A percentile compares a stretch with the other conserved stretches of the same genome.
Evolutionary conservation across 192 early-diverging fungal species (phyloP).

Genomic region (Backusella morwellensis): DNA sequence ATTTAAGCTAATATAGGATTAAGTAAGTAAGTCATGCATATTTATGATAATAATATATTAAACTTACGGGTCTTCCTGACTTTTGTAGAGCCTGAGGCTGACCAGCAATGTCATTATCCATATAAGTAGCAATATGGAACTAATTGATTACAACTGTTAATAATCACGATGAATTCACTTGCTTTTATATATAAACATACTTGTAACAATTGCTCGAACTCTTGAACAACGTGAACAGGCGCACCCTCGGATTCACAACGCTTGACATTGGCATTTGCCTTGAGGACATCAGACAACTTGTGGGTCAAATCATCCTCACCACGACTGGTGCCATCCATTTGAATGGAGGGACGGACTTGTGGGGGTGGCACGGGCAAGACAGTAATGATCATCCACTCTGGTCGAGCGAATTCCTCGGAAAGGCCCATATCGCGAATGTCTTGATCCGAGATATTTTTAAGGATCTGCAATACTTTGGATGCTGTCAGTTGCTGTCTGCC

Average conservation of each 20-base stretch:
- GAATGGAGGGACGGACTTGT: conserved; percentile 94
- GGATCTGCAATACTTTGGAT: conserved; percentile 74
- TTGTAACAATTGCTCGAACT: conserved; percentile 84
- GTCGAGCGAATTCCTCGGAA: conserved; percentile 85
- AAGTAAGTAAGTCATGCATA: neutral
- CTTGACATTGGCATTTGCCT: conserved; percentile 84
- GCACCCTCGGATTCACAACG: conserved; percentile 83
- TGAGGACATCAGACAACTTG: conserved; percentile 90
- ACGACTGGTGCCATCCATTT: conserved; percentile 83
- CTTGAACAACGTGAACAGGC: conserved; percentile 83
- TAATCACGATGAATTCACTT: neutral
- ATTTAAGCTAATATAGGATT: neutral
- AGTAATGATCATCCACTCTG: conserved; percentile 98
- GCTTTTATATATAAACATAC: neutral
- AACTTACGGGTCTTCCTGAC: conserved; percentile 83
- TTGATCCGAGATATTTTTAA: conserved; percentile 84
- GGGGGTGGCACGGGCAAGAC: conserved; percentile 95
- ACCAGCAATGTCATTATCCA: conserved; percentile 96
- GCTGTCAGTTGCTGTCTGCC: conserved; percentile 69
- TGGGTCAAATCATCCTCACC: conserved; percentile 98
- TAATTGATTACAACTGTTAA: conserved; percentile 20
- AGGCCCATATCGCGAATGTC: conserved; percentile 87
- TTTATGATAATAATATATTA: neutral
- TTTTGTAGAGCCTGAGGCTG: conserved; percentile 90
- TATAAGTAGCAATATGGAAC: conserved; percentile 95